phyloP scores from a whole-genome alignment of 805 yeast genomes.

The Cyberlindnera mrakii region DNA sequence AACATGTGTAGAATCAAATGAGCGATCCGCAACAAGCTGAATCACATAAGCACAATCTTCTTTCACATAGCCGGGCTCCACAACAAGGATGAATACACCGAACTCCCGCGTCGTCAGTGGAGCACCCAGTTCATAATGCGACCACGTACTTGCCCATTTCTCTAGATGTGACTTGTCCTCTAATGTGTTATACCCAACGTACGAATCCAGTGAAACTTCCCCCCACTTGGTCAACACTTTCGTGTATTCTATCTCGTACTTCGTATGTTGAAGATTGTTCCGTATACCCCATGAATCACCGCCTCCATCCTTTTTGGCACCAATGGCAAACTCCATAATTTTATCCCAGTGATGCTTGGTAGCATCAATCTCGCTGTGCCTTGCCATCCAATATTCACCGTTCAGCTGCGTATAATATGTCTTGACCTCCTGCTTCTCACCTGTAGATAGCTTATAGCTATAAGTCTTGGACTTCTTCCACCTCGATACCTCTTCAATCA shows the following conservation, averaged over 20 bases:
- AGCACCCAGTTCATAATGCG: constrained; percentile 32
- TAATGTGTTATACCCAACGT: constrained; percentile 11
- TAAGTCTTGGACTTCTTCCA: constrained; percentile 31
- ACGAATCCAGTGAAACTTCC: constrained; percentile 16
- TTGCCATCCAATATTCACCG: constrained; percentile 30
- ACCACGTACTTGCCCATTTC: constrained; percentile 26
- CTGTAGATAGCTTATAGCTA: constrained; percentile 22
- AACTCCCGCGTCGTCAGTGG: constrained; percentile 32
- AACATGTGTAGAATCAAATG: constrained; percentile 21
- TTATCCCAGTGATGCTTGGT: constrained; percentile 21
- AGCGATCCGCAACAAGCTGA: constrained; percentile 25
- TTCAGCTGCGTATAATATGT: constrained; percentile 23
- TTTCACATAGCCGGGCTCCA: constrained; percentile 19
- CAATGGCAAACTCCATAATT: constrained; percentile 25
- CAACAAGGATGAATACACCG: constrained; percentile 28
- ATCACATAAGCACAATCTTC: constrained; percentile 27
- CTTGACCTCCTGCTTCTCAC: constrained; percentile 24
- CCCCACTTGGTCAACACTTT: constrained; percentile 26
- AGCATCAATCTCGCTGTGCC: constrained; percentile 23
- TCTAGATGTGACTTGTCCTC: constrained; percentile 5
- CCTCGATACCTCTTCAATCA: constrained; percentile 18
- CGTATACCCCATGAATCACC: constrained; percentile 9
- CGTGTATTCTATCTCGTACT: constrained; percentile 29
- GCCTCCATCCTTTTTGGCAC: constrained; percentile 17
- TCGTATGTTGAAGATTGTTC: constrained; percentile 26